Evolutionary conservation across 352 stramenopile species (phyloP), one percentile per base, ranked within the genome.

Genomic region (Pelagophyceae sp.): DNA sequence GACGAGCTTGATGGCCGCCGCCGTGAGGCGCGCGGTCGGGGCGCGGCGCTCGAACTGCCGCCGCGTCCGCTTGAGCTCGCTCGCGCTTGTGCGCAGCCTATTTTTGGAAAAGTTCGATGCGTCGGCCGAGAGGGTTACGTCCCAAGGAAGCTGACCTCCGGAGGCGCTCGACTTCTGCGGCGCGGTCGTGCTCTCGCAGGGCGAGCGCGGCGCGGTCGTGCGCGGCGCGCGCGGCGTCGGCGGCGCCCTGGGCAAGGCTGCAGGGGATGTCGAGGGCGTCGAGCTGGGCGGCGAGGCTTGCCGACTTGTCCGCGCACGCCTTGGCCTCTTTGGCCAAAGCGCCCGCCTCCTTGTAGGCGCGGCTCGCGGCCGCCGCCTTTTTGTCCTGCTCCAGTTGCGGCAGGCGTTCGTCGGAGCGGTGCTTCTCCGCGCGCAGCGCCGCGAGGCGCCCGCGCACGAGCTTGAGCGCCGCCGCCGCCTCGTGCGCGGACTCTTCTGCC

Each of bases 311-410:
- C 35, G 31, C 25, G 6, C 51, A n/a, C 2, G 11, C 37, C 33
- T 50, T 74, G 35, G 37, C 67, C 35, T 74, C 67, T n/a, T 74
- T 74, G 33, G 67, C 67, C 35, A 74, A 37, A 2, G 67, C 67
- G 67, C 67, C 67, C 2, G 67, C 67, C 67, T 74, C 67, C 67
- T 74, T 74, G 67, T 74, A 74, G 33, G 51, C 29, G 15, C 67
- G 33, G 1, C 35, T 37, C 2, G 67, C 33, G 5, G 67, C 67
- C 35, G 67, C 67, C 2, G 67, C 38, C 38, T 74, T 74, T n/a
- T 74, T 74, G 15, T 6, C 15, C 20, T 17, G 5, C 3, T 74
- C 67, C 2, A 74, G 15, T 5, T 6, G 15, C 5, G 67, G 67
- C 15, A 74, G 33, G 17, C n/a, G 5, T 3, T 74, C 67, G 11